Evolutionary conservation across 306 rosid species (phyloP), one percentile per base, ranked within the genome.

Genomic region (Cucurbita pepo): DNA sequence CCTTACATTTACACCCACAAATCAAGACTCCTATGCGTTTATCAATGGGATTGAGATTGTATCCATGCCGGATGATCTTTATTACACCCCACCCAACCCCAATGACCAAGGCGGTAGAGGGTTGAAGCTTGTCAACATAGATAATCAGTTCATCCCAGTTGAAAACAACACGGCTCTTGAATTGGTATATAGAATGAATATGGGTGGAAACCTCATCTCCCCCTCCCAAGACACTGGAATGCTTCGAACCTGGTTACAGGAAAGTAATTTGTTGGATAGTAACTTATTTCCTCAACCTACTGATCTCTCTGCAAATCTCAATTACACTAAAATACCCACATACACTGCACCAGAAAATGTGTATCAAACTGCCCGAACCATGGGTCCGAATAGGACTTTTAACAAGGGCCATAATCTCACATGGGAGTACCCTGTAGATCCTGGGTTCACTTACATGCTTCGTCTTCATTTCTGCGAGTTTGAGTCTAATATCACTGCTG

Each of bases 401-500:
- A 70, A 81, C 56, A 13, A 22, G 22, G 5, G 55, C 21, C 55
- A 73, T 74, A 80, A 71, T 1, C 76, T 83, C 6, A 80, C 80
- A 2, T 80, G 86, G 86, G 14, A 16, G 8, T 83, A 57, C 47
- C 65, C 78, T 10, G 55, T 83, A 0, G 78, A 83, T 64, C 15
- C 72, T n/a, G 67, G 19, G 5, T 80, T 78, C 21, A 0, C 2
- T 19, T 80, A 77, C 78, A 47, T 80, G 59, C 57, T 83, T 18
- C 78, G 84, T 22, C 56, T 83, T 2, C 84, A 83, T 30, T 83
- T 80, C 50, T 83, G 79, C 52, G 60, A 80, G 76, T 48, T 77
- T 6, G 8, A 58, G 2, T 0, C 4, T 8, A 52, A 22, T 1
- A 19, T 81, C 0, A 8, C 3, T 1, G 0, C 1, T 3, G 0